Evolutionary conservation across 208 protist species (phyloP).

Genomic region (Acanthamoeba royreba): DNA sequence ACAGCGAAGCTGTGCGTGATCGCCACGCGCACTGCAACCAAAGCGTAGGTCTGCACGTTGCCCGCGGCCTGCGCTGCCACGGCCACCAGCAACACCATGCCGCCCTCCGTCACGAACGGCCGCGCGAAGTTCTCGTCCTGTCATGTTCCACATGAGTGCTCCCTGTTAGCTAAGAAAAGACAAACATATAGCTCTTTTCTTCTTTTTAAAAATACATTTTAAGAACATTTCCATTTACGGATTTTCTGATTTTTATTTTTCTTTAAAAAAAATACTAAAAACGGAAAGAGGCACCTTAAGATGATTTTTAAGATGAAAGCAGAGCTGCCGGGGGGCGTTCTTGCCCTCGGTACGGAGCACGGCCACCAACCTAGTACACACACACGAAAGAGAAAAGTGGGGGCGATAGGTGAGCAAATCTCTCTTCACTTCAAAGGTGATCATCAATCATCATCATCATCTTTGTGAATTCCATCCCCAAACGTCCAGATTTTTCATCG

Average conservation of each 20-base stretch:
- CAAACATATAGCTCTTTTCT: neutral
- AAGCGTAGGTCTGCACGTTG: constrained; percentile 26
- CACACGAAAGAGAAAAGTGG: neutral
- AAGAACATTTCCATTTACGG: neutral
- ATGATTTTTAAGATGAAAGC: neutral
- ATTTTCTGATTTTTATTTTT: too few relatives aligned
- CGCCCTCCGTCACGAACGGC: neutral
- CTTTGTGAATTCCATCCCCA: too few relatives aligned
- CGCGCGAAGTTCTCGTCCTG: neutral
- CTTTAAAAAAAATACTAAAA: neutral
- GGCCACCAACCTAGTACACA: neutral
- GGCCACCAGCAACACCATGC: neutral
- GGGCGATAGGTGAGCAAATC: neutral
- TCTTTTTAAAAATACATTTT: neutral
- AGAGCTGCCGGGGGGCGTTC: neutral
- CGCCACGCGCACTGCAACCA: neutral
- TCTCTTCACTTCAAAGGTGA: neutral
- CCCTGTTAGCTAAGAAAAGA: too few relatives aligned
- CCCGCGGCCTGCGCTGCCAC: neutral
- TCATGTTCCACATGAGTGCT: too few relatives aligned
- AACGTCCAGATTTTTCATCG: too few relatives aligned
- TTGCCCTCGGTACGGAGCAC: neutral
- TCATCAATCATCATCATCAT: neutral
- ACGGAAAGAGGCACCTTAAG: neutral
- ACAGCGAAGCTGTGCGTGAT: neutral